Evolutionary conservation across 1,139 yeast species (phyloP).

Genomic region (Meyerozyma smithsonii): DNA sequence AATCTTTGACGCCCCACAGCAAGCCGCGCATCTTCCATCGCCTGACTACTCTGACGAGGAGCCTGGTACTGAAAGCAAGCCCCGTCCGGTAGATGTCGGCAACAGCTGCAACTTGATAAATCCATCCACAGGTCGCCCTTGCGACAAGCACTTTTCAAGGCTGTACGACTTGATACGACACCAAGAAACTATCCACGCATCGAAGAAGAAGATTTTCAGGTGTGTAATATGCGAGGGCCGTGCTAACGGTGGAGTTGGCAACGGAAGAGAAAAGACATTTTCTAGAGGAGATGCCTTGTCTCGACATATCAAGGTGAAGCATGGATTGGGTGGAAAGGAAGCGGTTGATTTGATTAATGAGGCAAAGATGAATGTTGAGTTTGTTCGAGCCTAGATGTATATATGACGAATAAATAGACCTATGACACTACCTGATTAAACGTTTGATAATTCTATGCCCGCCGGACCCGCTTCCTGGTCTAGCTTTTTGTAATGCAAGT

Average conservation of each 20-base stretch:
- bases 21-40: not conserved
- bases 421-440: not conserved
- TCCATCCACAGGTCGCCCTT: slow-evolving; percentile 35
- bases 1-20: not conserved
- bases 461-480: slow-evolving; percentile 7
- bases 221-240: slow-evolving; percentile 50
- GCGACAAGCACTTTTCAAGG: slow-evolving; percentile 43
- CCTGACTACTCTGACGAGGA: slow-evolving; percentile 2
- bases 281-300: slow-evolving; percentile 48
- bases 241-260: slow-evolving; percentile 47
- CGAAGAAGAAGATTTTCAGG: slow-evolving; percentile 44
- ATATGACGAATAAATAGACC: slow-evolving; percentile 1
- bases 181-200: slow-evolving; percentile 47
- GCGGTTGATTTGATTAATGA: slow-evolving; percentile 60
- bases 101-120: slow-evolving; percentile 4
- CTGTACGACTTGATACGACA: slow-evolving; percentile 48
- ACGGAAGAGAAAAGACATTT: slow-evolving; percentile 52
- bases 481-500: slow-evolving; percentile 45
- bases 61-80: not conserved
- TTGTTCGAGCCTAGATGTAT: slow-evolving; percentile 20
- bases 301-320: slow-evolving; percentile 46
- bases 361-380: slow-evolving; percentile 76
- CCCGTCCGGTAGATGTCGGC: not conserved
- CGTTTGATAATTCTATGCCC: not conserved
- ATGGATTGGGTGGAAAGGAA: slow-evolving; percentile 42